A percentile compares a stretch with the other conserved stretches of the same genome.
Conservation (phyloP, 495 filamentous ascomycete species). For the Penicillium samsonianum region DNA sequence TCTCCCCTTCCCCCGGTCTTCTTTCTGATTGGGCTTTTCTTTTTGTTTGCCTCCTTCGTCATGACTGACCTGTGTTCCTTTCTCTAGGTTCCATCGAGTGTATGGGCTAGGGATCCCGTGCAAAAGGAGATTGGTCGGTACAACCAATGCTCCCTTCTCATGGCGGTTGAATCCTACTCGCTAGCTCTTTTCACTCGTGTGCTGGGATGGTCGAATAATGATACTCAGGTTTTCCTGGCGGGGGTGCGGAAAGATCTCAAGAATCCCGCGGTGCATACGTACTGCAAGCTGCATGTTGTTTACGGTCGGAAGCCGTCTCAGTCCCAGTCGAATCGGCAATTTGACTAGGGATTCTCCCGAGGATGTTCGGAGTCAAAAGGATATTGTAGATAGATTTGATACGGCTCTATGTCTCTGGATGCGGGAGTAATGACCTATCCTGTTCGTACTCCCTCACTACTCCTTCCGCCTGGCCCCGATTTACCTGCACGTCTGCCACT, state of each 20-base stretch:
- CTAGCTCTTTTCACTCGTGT: conserved; percentile 53
- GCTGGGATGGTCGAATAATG: conserved; percentile 55
- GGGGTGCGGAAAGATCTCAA: conserved; percentile 55
- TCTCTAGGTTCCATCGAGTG: conserved; percentile 39
- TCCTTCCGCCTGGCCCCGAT: background rate
- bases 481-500: background rate
- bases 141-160: conserved; percentile 43
- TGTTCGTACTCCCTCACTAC: conserved; percentile 1
- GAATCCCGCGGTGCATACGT: conserved; percentile 52
- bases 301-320: conserved; percentile 35
- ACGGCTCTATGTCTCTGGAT: background rate
- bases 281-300: conserved; percentile 37
- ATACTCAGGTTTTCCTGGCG: conserved; percentile 57
- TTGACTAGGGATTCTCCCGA: conserved; percentile 10
- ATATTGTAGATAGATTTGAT: conserved; percentile 2
- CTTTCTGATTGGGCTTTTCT: background rate
- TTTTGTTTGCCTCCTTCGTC: background rate
- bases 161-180: conserved; percentile 46
- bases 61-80: background rate
- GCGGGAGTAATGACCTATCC: background rate
- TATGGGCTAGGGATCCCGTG: conserved; percentile 46
- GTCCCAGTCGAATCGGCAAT: conserved; percentile 17
- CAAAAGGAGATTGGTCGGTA: conserved; percentile 49
- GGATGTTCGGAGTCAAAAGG: background rate
- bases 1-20: background rate